Percentiles rank a stretch among this genome's conserved stretches.
Conservation (phyloP, 1,284 basidiomycete genomes). For the Microstroma glucosiphilum region DNA sequence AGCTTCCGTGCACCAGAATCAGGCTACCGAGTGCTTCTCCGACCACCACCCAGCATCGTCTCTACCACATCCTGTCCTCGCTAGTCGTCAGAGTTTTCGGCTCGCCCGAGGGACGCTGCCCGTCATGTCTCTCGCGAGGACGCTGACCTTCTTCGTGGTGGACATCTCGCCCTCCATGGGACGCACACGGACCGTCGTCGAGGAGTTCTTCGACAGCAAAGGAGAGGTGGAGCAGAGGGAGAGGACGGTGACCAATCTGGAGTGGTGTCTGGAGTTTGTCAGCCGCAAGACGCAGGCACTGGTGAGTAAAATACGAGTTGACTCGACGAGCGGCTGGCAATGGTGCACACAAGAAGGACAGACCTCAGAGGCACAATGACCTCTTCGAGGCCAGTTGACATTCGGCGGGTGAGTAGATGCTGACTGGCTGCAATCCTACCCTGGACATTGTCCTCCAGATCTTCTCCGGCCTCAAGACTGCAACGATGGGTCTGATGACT, state of each 20-base stretch:
- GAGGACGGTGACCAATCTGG: slow-evolving; percentile 58
- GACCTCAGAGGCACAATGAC: too few relatives aligned
- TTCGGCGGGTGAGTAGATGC: too few relatives aligned
- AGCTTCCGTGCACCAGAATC: too few relatives aligned
- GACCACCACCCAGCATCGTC: too few relatives aligned
- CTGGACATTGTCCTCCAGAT: slow-evolving; percentile 61
- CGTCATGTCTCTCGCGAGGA: slow-evolving; percentile 4
- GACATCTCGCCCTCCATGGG: slow-evolving; percentile 83
- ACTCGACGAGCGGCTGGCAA: too few relatives aligned
- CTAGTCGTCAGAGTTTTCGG: too few relatives aligned
- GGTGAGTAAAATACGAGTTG: slow-evolving; percentile 55
- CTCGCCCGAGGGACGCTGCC: background rate
- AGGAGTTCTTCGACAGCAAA: slow-evolving; percentile 20
- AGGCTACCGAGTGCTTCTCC: too few relatives aligned
- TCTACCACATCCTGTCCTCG: too few relatives aligned
- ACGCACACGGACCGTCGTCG: slow-evolving; percentile 50
- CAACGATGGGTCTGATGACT: slow-evolving; percentile 75
- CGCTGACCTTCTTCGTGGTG: slow-evolving; percentile 60
- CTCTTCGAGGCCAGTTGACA: too few relatives aligned
- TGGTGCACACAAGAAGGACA: too few relatives aligned
- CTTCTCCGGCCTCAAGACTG: slow-evolving; percentile 80
- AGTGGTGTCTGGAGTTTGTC: slow-evolving; percentile 75
- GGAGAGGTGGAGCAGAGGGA: slow-evolving; percentile 52
- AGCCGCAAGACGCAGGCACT: slow-evolving; percentile 82
- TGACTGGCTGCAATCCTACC: background rate